Conservation (phyloP, 73 alveolate genomes). For the Paramecium biaurelia region DNA sequence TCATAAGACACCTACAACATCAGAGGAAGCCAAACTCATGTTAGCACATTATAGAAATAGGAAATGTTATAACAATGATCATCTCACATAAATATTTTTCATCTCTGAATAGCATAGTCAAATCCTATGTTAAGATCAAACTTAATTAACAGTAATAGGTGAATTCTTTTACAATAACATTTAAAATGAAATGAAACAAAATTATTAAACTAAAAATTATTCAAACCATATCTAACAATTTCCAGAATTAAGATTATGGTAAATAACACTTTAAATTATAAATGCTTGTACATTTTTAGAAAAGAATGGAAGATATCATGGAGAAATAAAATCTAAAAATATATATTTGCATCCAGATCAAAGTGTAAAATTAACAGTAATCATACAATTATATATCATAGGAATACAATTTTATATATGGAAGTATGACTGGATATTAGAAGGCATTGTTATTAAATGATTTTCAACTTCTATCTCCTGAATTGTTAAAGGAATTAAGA, state of each 20-base stretch:
- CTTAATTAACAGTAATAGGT: not conserved
- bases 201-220: not conserved
- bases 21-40: not conserved
- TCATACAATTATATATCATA: not conserved
- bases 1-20: not conserved
- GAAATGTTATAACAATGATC: not conserved
- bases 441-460: not conserved
- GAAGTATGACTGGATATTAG: not conserved
- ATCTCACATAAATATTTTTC: not conserved
- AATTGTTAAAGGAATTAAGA: not conserved
- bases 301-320: slow-evolving; percentile 4
- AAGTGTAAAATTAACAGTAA: not conserved
- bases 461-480: not conserved
- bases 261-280: not conserved
- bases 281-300: not conserved
- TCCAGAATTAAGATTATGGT: slow-evolving; percentile 24
- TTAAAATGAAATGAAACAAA: not conserved
- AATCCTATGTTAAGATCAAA: not conserved
- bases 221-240: not conserved
- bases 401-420: not conserved
- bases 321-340: not conserved
- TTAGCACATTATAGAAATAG: not conserved
- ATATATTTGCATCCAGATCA: not conserved
- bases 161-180: not conserved
- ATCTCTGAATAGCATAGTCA: not conserved